Evolutionary conservation across 495 filamentous ascomycete species (phyloP).

Genomic region (Aspergillus sclerotiicarbonarius): DNA sequence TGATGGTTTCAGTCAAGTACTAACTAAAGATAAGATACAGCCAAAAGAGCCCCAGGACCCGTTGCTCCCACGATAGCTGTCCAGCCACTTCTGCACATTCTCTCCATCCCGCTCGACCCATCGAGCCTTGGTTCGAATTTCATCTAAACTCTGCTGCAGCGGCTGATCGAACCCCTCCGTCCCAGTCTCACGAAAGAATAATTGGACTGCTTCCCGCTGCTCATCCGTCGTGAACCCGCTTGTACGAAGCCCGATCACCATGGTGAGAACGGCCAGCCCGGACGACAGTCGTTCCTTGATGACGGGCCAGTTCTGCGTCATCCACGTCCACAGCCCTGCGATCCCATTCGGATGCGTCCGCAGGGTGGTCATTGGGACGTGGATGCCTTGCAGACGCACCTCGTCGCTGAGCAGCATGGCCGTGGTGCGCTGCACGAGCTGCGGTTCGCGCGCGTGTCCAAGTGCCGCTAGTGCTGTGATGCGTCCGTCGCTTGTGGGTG

Average conservation of each 20-base stretch:
- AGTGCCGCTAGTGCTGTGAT: constrained; percentile 84
- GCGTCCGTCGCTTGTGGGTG: constrained; percentile 87
- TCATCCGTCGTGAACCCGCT: constrained; percentile 74
- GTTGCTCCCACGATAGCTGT: constrained; percentile 12
- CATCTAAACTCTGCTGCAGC: constrained; percentile 59
- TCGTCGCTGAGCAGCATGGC: constrained; percentile 71
- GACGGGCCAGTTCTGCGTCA: constrained; percentile 81
- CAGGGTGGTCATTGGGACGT: constrained; percentile 78
- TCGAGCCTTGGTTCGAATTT: constrained; percentile 56
- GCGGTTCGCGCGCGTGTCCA: constrained; percentile 75
- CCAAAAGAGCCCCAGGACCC: too few relatives aligned
- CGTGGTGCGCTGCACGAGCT: constrained; percentile 79
- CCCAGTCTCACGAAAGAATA: constrained; percentile 76
- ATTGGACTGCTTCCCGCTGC: constrained; percentile 70
- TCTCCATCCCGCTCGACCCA: constrained; percentile 61
- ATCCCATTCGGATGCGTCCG: constrained; percentile 76
- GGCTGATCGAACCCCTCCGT: constrained; percentile 68
- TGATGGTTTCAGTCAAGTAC: too few relatives aligned
- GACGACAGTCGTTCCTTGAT: constrained; percentile 76
- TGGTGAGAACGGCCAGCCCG: constrained; percentile 77
- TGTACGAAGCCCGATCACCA: constrained; percentile 79
- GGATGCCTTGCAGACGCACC: constrained; percentile 94
- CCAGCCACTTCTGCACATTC: constrained; percentile 61
- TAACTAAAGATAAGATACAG: too few relatives aligned
- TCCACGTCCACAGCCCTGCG: constrained; percentile 75